Percentiles rank a stretch among this genome's conserved stretches.
Evolutionary conservation across 2,329 filamentous ascomycete species (phyloP).

Genomic region (Trichoderma hamatum): DNA sequence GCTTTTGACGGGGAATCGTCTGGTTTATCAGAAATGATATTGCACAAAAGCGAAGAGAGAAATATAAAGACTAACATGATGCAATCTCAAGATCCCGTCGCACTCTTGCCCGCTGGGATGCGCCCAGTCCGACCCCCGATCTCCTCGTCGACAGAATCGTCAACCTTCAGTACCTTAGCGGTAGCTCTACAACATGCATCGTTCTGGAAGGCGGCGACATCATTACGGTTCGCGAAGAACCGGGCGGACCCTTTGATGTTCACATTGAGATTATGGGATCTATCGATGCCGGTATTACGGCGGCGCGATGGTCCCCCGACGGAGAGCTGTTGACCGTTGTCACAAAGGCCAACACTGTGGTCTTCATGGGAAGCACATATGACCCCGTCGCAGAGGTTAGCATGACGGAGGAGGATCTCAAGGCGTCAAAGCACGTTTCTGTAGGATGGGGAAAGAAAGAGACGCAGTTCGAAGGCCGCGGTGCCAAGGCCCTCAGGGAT

Average conservation of each 20-base stretch:
- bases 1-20: not conserved
- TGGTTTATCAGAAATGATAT: too few species aligned
- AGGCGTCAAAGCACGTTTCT: constrained; percentile 88
- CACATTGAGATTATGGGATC: constrained; percentile 95
- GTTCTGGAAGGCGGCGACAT: constrained; percentile 92
- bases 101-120: constrained; percentile 83
- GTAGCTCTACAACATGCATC: constrained; percentile 75
- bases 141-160: constrained; percentile 75
- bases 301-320: constrained; percentile 91
- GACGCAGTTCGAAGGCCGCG: constrained; percentile 93
- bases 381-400: constrained; percentile 77
- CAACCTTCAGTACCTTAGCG: constrained; percentile 81
- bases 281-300: constrained; percentile 87
- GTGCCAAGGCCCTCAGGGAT: constrained; percentile 83
- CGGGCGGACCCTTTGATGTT: constrained; percentile 29
- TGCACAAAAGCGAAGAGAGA: not conserved
- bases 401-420: constrained; percentile 76
- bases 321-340: constrained; percentile 86
- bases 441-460: constrained; percentile 99
- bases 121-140: constrained; percentile 76
- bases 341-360: constrained; percentile 75
- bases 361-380: constrained; percentile 93
- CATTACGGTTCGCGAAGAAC: constrained; percentile 73
- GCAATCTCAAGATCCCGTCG: constrained; percentile 35
- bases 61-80: constrained; percentile 26